Base-by-base conservation (phyloP, 495 filamentous ascomycete species). In the Entonaema liquescens region DNA sequence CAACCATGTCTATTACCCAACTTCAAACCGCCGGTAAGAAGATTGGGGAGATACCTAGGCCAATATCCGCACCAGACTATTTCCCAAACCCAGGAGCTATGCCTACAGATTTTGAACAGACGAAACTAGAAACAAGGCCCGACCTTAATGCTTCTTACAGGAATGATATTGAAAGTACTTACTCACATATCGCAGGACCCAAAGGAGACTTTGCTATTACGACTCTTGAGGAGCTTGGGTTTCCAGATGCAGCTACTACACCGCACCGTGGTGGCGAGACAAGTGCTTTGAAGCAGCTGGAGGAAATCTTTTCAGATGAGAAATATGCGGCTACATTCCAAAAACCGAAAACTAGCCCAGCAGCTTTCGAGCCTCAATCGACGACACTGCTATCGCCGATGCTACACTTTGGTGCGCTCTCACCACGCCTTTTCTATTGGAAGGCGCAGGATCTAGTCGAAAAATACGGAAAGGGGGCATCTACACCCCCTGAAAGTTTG, bases 291-390 rank as follows among this genome's bases (percentile, higher is more conserved):
- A 64, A 79, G 52, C 73, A 74, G 13, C 79, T 92, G 7, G 76
- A 79, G 9, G 67, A 78, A 0, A 85, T 87, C 52, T 85, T 90
- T 59, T 73, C 80, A 0, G 78, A 92, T 67, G 82, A 85, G 60
- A 80, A 85, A 44, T 92, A 91, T 71, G 87, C 88, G 0, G 89
- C 87, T 8, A 88, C 83, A 13, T 93, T 92, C 65, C 83, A 87
- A 59, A 93, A 93, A 75, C 90, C 90, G 8, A 85, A 85, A 25
- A 91, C 90, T 1, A 89, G 89, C 5, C 90, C 90, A 0, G 88
- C 90, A 13, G 89, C 83, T 0, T 91, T 92, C 66, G 81, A 86
- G 29, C 90, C 90, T 0, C 88, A 89, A 78, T 83, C 89, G 0
- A 92, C 90, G 3, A 92, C 89, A 5, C 79, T 92, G 3, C 83